Evolutionary conservation across 192 early-diverging fungal genomes (phyloP).

Genomic region (Linnemannia zychae): DNA sequence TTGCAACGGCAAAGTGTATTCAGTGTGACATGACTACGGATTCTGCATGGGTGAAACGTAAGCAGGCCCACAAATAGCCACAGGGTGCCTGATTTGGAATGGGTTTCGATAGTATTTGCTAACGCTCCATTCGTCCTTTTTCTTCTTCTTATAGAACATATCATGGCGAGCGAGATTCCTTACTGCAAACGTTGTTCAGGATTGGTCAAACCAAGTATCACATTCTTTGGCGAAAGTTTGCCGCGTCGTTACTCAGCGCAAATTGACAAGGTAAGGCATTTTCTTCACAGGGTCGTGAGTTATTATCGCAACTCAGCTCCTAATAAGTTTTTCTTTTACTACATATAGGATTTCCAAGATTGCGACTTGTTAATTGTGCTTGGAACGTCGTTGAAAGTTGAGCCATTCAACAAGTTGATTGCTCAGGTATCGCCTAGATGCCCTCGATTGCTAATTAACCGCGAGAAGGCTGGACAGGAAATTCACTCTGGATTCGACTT

Average conservation of each 20-base stretch:
- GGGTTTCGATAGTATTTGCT: not conserved
- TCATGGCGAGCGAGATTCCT: conserved; percentile 74
- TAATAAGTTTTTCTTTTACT: not conserved
- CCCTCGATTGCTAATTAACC: conserved; percentile 94
- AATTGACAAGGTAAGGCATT: conserved; percentile 20
- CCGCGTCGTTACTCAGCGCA: conserved; percentile 79
- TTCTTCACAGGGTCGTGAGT: not conserved
- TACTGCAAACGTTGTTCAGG: conserved; percentile 77
- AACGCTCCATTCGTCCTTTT: not conserved
- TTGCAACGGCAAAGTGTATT: conserved; percentile 85
- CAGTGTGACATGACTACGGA: conserved; percentile 64
- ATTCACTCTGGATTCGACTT: conserved; percentile 84
- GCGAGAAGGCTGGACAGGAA: conserved; percentile 81
- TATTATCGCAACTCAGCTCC: not conserved
- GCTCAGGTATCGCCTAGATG: conserved; percentile 70
- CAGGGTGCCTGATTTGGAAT: not conserved
- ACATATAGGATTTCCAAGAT: conserved; percentile 72
- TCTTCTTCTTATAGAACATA: conserved; percentile 51
- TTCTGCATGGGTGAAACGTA: conserved; percentile 52
- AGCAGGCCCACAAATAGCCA: not conserved
- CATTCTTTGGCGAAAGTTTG: conserved; percentile 94
- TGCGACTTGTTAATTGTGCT: conserved; percentile 94
- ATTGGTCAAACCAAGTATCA: conserved; percentile 95
- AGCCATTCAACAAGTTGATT: conserved; percentile 90
- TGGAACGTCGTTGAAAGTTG: conserved; percentile 92